Evolutionary conservation across 2,329 filamentous ascomycete genomes (phyloP), one percentile per base, ranked within the genome.

Genomic region (Penicillium italicum): DNA sequence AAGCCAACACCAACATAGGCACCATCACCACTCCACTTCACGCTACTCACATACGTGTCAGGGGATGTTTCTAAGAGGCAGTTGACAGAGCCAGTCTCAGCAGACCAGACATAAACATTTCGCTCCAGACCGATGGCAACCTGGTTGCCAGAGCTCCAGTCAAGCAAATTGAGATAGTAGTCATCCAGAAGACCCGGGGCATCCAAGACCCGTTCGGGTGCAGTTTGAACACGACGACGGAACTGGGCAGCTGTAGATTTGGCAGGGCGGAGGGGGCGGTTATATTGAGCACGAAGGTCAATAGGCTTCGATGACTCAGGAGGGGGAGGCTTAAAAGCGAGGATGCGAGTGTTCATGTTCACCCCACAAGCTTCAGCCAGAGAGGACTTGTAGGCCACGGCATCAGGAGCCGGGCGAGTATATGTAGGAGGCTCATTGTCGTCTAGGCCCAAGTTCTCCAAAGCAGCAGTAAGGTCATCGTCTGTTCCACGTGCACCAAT

Each of bases 281-380:
- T 99, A 84, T 99, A 99, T 74, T 99, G 94, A 60, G 94, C 90
- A 56, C 94, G 89, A 60, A 99, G 87, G 73, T 99, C 94, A 71
- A 99, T 96, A 34, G 94, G 94, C 82, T 96, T 97, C 33, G 92
- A 96, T 7, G 94, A 97, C 79, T 97, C 94, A 4, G 94, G 94
- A n/a, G 94, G 85, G 2, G 93, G 91, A 52, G 94, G 94, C 86
- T 99, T 99, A 83, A 97, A 99, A 57, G 94, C 90, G 49, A 99
- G 88, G 67, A 99, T 99, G 60, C 94, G 90, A 53, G 92, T 95
- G 80, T 92, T 96, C 60, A 96, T 84, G 70, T 86, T 93, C 60
- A 99, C 91, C 55, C 92, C 94, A 73, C 93, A 97, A 47, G 93
- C 93, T 63, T 86, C 87, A 43, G 93, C 92, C 43, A 97, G 80